Evolutionary conservation across 1,139 yeast genomes (phyloP).

Genomic region (Yamadazyma dushanensis): DNA sequence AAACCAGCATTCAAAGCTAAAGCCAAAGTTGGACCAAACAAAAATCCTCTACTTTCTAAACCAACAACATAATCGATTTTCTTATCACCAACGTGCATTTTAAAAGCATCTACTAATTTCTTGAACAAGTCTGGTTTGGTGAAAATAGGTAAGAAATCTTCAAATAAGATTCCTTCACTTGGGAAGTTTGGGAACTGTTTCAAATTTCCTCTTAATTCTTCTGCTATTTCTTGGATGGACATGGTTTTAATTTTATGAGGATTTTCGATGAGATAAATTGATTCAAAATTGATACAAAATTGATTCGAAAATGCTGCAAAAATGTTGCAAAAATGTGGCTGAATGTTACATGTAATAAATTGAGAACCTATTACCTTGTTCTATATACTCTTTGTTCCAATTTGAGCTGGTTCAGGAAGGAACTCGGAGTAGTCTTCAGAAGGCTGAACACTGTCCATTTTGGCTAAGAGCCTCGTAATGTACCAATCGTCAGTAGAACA

Average conservation of each 20-base stretch:
- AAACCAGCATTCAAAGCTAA: slow-evolving; percentile 86
- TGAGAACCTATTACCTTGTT: no score
- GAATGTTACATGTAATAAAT: no score
- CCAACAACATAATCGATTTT: slow-evolving; percentile 91
- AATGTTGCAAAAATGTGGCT: no score
- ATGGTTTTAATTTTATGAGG: slow-evolving; percentile 4
- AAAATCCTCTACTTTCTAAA: slow-evolving; percentile 93
- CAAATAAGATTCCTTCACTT: slow-evolving; percentile 86
- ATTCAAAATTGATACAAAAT: neutral
- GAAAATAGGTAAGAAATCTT: slow-evolving; percentile 94
- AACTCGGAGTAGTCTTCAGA: slow-evolving; percentile 2
- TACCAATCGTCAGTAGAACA: slow-evolving; percentile 14
- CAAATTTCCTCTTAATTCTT: slow-evolving; percentile 62
- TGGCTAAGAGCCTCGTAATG: slow-evolving; percentile 5
- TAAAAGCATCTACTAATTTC: slow-evolving; percentile 78
- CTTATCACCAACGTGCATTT: slow-evolving; percentile 63
- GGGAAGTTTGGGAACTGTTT: slow-evolving; percentile 94
- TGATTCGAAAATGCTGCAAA: no score
- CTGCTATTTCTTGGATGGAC: slow-evolving; percentile 45
- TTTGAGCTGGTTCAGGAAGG: no score
- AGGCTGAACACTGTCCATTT: neutral
- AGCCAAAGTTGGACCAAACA: slow-evolving; percentile 95
- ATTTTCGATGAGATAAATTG: slow-evolving; percentile 2
- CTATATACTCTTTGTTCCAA: no score
- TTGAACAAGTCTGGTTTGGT: slow-evolving; percentile 78